phyloP scores from a whole-genome alignment of 768 basidiomycete species.

The Gymnopilus junonius region DNA sequence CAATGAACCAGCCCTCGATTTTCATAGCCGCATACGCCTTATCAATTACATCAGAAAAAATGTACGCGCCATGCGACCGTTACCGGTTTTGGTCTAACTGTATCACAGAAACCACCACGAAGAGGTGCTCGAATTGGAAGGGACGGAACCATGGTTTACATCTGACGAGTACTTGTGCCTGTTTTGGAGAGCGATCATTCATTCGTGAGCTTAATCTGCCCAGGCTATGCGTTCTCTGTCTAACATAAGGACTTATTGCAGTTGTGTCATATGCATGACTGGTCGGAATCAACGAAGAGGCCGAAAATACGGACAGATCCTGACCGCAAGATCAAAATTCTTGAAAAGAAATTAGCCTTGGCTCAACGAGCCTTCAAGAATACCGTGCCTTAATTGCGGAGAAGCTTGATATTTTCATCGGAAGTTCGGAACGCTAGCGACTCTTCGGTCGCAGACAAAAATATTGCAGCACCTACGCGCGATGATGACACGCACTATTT shows the following conservation, averaged over 20 bases:
- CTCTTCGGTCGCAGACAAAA: slow-evolving; percentile 26
- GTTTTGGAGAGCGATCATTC: slow-evolving; percentile 83
- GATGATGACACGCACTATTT: slow-evolving; percentile 97
- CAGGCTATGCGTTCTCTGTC: neutral
- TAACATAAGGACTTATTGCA: slow-evolving; percentile 2
- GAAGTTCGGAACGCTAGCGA: slow-evolving; percentile 49
- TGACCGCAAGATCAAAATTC: slow-evolving; percentile 50
- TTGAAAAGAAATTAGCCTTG: slow-evolving; percentile 65
- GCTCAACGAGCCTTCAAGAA: slow-evolving; percentile 65
- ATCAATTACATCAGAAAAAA: slow-evolving; percentile 88
- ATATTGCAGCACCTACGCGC: slow-evolving; percentile 36
- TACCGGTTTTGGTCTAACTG: slow-evolving; percentile 6
- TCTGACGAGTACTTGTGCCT: slow-evolving; percentile 84
- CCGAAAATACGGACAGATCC: slow-evolving; percentile 32
- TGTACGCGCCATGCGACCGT: slow-evolving; percentile 39
- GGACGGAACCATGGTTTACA: slow-evolving; percentile 63
- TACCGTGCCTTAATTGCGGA: slow-evolving; percentile 62
- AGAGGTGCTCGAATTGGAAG: slow-evolving; percentile 52
- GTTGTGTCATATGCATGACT: slow-evolving; percentile 70
- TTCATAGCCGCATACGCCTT: slow-evolving; percentile 77
- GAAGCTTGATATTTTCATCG: slow-evolving; percentile 50
- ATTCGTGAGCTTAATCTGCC: slow-evolving; percentile 67
- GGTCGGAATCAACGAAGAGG: slow-evolving; percentile 80
- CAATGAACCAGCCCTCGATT: slow-evolving; percentile 63
- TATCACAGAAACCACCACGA: slow-evolving; percentile 55